A percentile compares a stretch with the other conserved stretches of the same genome.
These are phyloP conservation scores for Epichloe scottii DNA, from an alignment of 2,329 filamentous ascomycete species.

Conservation along the genomic window DNA sequence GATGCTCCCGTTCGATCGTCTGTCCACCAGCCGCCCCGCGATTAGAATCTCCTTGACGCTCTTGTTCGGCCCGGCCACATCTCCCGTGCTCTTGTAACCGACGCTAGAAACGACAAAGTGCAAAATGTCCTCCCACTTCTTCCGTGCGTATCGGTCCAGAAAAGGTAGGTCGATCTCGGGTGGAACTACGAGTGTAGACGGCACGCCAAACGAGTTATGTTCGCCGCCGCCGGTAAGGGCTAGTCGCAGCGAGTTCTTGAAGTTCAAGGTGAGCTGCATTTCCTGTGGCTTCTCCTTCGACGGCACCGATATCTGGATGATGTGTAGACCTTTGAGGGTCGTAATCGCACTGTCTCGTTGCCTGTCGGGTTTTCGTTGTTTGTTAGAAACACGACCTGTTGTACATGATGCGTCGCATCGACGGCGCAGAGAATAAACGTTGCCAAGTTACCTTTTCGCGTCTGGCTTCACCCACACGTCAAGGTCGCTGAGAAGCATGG, in stretches of 20 bases:
- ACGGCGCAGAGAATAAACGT: not conserved
- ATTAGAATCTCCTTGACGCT: conserved; percentile 78
- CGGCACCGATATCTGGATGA: conserved; percentile 54
- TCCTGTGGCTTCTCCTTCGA: conserved; percentile 53
- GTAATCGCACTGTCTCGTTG: conserved; percentile 76
- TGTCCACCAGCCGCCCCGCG: conserved; percentile 67
- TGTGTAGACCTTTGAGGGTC: conserved; percentile 75
- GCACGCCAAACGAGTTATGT: conserved; percentile 83
- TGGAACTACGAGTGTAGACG: conserved; percentile 52
- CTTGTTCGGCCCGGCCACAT: conserved; percentile 46
- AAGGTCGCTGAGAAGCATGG: conserved; percentile 67
- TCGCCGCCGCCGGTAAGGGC: conserved; percentile 79
- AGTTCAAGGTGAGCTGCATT: conserved; percentile 68
- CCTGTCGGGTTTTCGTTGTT: conserved; percentile 25
- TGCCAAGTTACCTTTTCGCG: conserved; percentile 25
- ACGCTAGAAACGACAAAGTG: conserved; percentile 86
- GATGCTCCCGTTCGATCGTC: conserved; percentile 48
- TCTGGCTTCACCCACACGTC: conserved; percentile 73
- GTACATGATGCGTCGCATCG: not conserved
- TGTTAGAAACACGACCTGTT: not conserved
- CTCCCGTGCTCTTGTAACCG: conserved; percentile 36
- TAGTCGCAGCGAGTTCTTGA: conserved; percentile 69
- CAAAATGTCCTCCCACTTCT: conserved; percentile 90
- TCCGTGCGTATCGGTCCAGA: conserved; percentile 73
- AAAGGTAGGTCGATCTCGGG: conserved; percentile 55